phyloP scores from a whole-genome alignment of 169 alveolate genomes.

The Pseudocohnilembus persalinus region DNA sequence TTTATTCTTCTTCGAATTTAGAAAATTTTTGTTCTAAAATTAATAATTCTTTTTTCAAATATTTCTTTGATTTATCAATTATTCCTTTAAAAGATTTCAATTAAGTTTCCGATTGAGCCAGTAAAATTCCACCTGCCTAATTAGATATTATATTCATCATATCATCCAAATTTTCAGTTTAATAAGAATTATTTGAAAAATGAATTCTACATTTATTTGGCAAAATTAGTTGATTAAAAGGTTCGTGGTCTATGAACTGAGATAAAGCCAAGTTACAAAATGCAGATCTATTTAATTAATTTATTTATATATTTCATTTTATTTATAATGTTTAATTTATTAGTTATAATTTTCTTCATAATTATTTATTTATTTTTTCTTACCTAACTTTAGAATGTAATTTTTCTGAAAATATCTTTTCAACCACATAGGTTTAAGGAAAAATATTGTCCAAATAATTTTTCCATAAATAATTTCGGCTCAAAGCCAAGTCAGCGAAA shows the following conservation, averaged over 20 bases:
- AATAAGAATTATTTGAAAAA: not conserved
- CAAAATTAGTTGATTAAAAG: constrained; percentile 23
- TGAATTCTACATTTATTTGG: constrained; percentile 34
- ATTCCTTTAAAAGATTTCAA: too few species aligned
- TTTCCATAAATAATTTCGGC: constrained; percentile 45
- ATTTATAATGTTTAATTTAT: too few species aligned
- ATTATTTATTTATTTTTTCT: too few species aligned
- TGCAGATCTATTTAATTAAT: constrained; percentile 30
- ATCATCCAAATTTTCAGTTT: too few species aligned
- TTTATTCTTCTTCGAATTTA: not conserved
- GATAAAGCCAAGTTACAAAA: constrained; percentile 40
- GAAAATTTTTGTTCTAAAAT: not conserved
- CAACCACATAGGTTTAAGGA: constrained; percentile 25
- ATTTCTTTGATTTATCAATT: not conserved
- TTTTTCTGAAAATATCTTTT: constrained; percentile 10
- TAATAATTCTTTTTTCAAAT: not conserved
- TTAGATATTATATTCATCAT: not conserved
- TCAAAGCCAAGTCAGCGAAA: constrained; percentile 33
- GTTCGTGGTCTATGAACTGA: constrained; percentile 45
- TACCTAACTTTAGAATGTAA: too few species aligned
- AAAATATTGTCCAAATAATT: constrained; percentile 27
- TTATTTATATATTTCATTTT: too few species aligned
- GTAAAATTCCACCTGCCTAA: not conserved
- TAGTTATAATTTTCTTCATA: too few species aligned
- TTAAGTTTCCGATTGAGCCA: not conserved